Percentiles rank a stretch among this genome's conserved stretches.
Conservation (phyloP, 164 flowering plant genomes). For the Tetracentron sinense region DNA sequence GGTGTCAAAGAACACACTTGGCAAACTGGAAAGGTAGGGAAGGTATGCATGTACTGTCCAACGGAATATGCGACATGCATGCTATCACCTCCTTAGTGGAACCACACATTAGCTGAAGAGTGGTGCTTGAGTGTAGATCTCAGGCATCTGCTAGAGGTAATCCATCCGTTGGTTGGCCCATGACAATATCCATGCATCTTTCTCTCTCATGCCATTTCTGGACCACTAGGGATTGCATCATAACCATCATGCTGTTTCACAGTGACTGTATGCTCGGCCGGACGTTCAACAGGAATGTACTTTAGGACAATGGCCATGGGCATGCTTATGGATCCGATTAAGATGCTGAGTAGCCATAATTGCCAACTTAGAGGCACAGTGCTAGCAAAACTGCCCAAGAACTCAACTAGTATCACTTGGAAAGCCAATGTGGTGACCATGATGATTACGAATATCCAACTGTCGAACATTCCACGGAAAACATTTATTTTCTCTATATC, state of each 20-base stretch:
- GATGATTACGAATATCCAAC: slow-evolving; percentile 50
- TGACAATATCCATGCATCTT: slow-evolving; percentile 2
- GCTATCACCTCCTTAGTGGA: no score
- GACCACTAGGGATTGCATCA: slow-evolving; percentile 59
- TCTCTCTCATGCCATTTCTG: slow-evolving; percentile 37
- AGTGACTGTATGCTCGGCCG: background rate
- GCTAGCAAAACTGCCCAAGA: slow-evolving; percentile 59
- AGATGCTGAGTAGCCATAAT: slow-evolving; percentile 53
- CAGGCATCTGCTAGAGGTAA: no score
- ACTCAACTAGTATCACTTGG: slow-evolving; percentile 69
- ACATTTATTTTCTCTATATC: slow-evolving; percentile 79
- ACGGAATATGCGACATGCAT: no score
- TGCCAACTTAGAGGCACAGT: slow-evolving; percentile 63
- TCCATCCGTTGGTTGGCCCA: no score
- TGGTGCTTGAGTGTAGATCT: no score
- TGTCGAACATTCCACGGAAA: slow-evolving; percentile 49
- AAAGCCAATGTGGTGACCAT: slow-evolving; percentile 49
- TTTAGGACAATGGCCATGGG: slow-evolving; percentile 50
- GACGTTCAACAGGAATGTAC: slow-evolving; percentile 48
- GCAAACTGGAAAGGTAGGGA: no score
- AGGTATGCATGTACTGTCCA: no score
- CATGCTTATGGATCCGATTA: slow-evolving; percentile 55
- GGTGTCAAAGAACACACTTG: no score
- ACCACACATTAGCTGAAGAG: no score
- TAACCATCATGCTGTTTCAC: slow-evolving; percentile 56